A percentile compares a stretch with the other conserved stretches of the same genome.
phyloP scores from a whole-genome alignment of 1,139 yeast species.

The Candida sanyaensis region DNA sequence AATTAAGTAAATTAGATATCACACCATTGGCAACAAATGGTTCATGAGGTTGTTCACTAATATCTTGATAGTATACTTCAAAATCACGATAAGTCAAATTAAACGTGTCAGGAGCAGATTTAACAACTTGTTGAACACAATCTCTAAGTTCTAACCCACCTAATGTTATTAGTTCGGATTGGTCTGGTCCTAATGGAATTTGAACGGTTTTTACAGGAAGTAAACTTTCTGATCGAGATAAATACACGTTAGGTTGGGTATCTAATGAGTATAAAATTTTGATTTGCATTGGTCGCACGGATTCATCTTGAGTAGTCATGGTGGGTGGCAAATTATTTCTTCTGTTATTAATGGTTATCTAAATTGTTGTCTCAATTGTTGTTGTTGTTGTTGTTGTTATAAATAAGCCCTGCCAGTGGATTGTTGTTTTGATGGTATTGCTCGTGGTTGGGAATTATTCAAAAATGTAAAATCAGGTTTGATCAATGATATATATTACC shows the following conservation, averaged over 20 bases:
- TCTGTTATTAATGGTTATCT: not conserved
- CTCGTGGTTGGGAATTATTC: not conserved
- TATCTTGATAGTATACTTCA: slow-evolving; percentile 71
- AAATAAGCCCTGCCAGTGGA: not conserved
- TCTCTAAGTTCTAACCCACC: slow-evolving; percentile 59
- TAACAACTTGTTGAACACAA: slow-evolving; percentile 52
- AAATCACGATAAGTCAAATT: slow-evolving; percentile 52
- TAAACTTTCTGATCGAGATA: slow-evolving; percentile 53
- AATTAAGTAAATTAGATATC: slow-evolving; percentile 45
- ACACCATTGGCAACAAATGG: slow-evolving; percentile 77
- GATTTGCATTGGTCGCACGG: slow-evolving; percentile 47
- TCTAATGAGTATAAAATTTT: slow-evolving; percentile 65
- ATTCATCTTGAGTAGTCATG: slow-evolving; percentile 23
- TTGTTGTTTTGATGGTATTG: not conserved
- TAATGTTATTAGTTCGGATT: slow-evolving; percentile 40
- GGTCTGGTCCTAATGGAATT: slow-evolving; percentile 36
- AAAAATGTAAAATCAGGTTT: not conserved
- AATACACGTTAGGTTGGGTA: slow-evolving; percentile 55
- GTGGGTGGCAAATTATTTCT: not conserved
- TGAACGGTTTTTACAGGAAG: slow-evolving; percentile 50
- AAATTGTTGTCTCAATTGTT: not conserved
- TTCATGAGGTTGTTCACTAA: slow-evolving; percentile 71
- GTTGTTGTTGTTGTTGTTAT: not conserved
- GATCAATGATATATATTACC: not conserved
- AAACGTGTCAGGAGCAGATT: slow-evolving; percentile 62